Conservation (phyloP, 179 eudicot genomes). For the Vitellaria paradoxa region DNA sequence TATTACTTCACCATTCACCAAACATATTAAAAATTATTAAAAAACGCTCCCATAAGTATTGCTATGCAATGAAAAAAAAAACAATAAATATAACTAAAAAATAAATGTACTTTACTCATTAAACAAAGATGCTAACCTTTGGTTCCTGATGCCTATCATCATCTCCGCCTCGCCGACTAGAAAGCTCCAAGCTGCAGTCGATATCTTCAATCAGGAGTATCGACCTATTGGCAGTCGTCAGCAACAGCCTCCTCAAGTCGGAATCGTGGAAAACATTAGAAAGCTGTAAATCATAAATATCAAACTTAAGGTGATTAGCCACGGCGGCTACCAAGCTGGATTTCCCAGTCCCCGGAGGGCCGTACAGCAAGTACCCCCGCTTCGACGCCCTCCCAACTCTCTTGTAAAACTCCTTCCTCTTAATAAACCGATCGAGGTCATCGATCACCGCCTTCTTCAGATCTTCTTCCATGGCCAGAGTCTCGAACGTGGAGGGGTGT, state of each 20-base stretch:
- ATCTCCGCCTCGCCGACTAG: neutral
- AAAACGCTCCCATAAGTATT: too few relatives aligned
- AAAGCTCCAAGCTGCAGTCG: conserved; percentile 42
- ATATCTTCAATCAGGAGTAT: conserved; percentile 54
- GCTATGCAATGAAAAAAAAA: too few relatives aligned
- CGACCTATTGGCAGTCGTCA: conserved; percentile 37
- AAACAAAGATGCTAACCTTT: too few relatives aligned
- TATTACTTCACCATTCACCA: too few relatives aligned
- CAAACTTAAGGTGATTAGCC: conserved; percentile 47
- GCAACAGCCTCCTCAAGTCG: conserved; percentile 33
- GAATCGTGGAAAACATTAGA: conserved; percentile 29
- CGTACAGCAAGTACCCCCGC: conserved; percentile 52
- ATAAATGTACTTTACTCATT: too few relatives aligned
- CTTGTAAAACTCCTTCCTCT: conserved; percentile 38
- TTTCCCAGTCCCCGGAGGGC: conserved; percentile 60
- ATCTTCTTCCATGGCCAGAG: conserved; percentile 36
- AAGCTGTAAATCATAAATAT: conserved; percentile 46
- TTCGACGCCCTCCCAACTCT: conserved; percentile 57
- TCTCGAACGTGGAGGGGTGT: conserved; percentile 46
- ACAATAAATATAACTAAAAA: too few relatives aligned
- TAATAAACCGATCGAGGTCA: conserved; percentile 44
- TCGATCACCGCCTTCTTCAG: conserved; percentile 25
- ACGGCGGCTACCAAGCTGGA: conserved; percentile 56
- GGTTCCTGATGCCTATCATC: too few relatives aligned
- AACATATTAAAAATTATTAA: too few relatives aligned